phyloP scores from a whole-genome alignment of 257 asterid species.

The Nicotiana obtusifolia region DNA sequence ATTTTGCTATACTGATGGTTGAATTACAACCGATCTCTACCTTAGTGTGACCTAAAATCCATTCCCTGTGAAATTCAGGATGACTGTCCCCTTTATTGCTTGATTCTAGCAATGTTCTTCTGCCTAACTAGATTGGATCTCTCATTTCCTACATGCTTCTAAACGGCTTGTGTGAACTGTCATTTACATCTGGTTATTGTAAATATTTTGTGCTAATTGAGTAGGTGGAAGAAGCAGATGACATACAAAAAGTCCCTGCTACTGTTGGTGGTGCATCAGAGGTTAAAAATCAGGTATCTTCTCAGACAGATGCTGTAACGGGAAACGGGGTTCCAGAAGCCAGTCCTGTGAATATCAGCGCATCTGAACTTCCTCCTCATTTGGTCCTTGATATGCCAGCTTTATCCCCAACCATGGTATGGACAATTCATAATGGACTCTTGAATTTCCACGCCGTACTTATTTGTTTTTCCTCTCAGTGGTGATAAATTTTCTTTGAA shows the following conservation, averaged over 20 bases:
- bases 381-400: conserved; percentile 94
- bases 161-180: conserved; percentile 6
- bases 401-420: conserved; percentile 95
- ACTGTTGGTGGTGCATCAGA: conserved; percentile 40
- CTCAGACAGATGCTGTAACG: conserved; percentile 32
- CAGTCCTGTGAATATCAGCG: conserved; percentile 45
- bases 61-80: neutral
- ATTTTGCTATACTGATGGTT: no score
- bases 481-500: conserved; percentile 17
- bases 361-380: conserved; percentile 92
- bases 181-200: conserved; percentile 15
- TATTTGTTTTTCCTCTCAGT: conserved; percentile 13
- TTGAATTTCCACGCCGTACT: conserved; percentile 2
- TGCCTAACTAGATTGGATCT: neutral
- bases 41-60: neutral
- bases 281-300: conserved; percentile 37
- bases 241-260: conserved; percentile 61
- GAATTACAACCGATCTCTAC: neutral
- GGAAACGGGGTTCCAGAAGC: conserved; percentile 42
- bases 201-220: conserved; percentile 34
- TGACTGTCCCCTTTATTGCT: neutral
- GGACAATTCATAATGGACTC: conserved; percentile 19
- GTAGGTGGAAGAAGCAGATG: conserved; percentile 90
- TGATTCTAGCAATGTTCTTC: neutral
- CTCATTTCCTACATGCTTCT: neutral